Percentiles rank a stretch among this genome's conserved stretches.
Evolutionary conservation across 257 asterid species (phyloP).

Genomic region (Orobanche coerulescens): DNA sequence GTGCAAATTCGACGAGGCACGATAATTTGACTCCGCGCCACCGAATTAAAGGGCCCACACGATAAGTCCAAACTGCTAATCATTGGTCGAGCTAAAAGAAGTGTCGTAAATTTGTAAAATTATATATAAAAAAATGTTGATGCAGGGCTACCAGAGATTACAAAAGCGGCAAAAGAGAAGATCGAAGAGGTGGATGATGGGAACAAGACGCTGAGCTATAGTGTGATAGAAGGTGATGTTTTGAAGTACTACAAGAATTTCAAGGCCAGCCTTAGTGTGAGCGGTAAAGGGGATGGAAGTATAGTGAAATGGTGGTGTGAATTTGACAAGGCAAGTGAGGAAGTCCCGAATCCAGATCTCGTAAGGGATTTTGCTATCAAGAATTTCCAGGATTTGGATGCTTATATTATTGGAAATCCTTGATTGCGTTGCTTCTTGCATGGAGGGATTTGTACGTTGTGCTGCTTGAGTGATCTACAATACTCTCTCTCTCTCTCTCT

Average conservation of each 20-base stretch:
- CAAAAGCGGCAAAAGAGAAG: slow-evolving; percentile 49
- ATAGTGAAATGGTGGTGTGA: slow-evolving; percentile 57
- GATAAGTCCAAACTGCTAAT: too few species aligned
- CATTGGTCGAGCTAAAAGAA: too few species aligned
- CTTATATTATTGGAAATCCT: slow-evolving; percentile 32
- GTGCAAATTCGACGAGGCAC: too few species aligned
- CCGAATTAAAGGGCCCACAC: too few species aligned
- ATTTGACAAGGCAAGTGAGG: slow-evolving; percentile 51
- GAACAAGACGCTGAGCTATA: slow-evolving; percentile 33
- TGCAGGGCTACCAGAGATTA: slow-evolving; percentile 35
- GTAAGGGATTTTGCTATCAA: slow-evolving; percentile 62
- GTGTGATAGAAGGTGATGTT: slow-evolving; percentile 57
- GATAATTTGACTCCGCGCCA: too few species aligned
- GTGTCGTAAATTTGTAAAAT: too few species aligned
- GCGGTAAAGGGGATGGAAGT: slow-evolving; percentile 43
- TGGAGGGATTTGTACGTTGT: too few species aligned
- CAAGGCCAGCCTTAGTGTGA: slow-evolving; percentile 35
- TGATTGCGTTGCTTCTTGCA: neutral
- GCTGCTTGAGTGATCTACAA: too few species aligned
- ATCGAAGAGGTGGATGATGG: slow-evolving; percentile 58
- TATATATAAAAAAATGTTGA: neutral
- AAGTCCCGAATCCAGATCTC: slow-evolving; percentile 51
- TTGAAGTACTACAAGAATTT: slow-evolving; percentile 55
- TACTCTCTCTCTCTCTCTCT: too few species aligned
- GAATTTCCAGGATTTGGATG: slow-evolving; percentile 60